Evolutionary conservation across 495 filamentous ascomycete species (phyloP).

Genomic region (Bryoglossum gracile): DNA sequence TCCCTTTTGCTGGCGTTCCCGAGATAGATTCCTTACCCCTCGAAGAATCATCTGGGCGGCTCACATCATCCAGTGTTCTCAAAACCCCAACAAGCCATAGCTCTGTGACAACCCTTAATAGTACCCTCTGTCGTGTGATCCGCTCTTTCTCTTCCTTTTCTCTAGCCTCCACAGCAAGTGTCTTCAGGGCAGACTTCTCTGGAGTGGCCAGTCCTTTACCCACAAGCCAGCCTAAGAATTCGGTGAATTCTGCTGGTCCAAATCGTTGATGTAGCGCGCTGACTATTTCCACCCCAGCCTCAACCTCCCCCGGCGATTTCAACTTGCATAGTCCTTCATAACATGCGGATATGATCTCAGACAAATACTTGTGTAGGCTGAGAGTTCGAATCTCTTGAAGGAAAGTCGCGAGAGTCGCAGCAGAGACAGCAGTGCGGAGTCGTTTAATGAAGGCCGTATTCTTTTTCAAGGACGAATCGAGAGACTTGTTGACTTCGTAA

Average conservation of each 20-base stretch:
- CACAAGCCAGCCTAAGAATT: constrained; percentile 85
- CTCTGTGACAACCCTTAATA: constrained; percentile 87
- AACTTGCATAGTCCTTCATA: constrained; percentile 91
- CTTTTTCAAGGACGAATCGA: constrained; percentile 97
- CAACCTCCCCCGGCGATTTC: constrained; percentile 83
- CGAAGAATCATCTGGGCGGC: constrained; percentile 73
- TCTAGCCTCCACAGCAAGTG: constrained; percentile 66
- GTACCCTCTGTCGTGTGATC: constrained; percentile 72
- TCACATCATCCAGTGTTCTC: constrained; percentile 81
- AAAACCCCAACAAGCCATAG: constrained; percentile 91
- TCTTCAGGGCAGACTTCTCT: constrained; percentile 78
- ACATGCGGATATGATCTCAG: constrained; percentile 96
- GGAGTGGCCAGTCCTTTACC: constrained; percentile 89
- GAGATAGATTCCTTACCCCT: constrained; percentile 53
- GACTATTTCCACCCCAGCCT: constrained; percentile 84
- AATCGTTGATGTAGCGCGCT: constrained; percentile 96
- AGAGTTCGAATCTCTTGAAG: constrained; percentile 86
- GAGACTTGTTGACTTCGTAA: constrained; percentile 67
- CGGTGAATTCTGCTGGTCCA: constrained; percentile 82
- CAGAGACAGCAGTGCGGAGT: constrained; percentile 78
- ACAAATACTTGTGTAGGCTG: constrained; percentile 94
- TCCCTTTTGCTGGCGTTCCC: constrained; percentile 39
- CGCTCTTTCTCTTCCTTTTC: constrained; percentile 97
- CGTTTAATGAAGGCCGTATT: constrained; percentile 99
- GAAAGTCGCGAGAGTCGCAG: constrained; percentile 71